Percentiles rank a stretch among this genome's conserved stretches.
These are phyloP conservation scores for Ganoderma resinaceum DNA, from an alignment of 1,284 basidiomycete genomes.

Conservation along the genomic window DNA sequence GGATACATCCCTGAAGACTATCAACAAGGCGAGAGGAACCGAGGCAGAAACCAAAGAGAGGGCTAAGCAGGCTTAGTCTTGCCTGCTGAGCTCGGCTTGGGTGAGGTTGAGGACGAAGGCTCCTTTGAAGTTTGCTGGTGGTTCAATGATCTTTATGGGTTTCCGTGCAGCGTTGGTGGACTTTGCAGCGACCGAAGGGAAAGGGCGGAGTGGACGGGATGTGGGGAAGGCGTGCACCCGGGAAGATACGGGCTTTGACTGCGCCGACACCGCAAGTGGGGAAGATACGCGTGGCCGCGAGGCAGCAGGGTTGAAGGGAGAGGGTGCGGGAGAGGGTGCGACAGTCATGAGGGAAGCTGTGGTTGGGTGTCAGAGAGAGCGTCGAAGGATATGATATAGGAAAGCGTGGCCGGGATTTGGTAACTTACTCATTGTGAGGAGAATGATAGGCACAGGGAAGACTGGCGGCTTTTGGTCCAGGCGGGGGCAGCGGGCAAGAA, in stretches of 20 bases:
- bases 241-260: constrained; percentile 33
- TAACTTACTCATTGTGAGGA: constrained; percentile 33
- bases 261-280: constrained; percentile 58
- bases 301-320: constrained; percentile 33
- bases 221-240: constrained; percentile 55
- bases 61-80: constrained; percentile 51
- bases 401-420: background rate
- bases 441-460: constrained; percentile 5
- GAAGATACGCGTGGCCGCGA: constrained; percentile 55
- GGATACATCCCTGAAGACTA: constrained; percentile 25
- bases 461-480: background rate
- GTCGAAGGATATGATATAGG: background rate
- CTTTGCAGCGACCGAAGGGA: constrained; percentile 62
- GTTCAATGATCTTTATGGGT: constrained; percentile 75
- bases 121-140: constrained; percentile 71
- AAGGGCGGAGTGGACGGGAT: constrained; percentile 78
- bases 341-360: constrained; percentile 37
- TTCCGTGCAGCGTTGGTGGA: constrained; percentile 43
- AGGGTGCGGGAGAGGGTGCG: constrained; percentile 37
- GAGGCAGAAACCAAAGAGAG: background rate
- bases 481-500: background rate
- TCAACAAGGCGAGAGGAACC: constrained; percentile 9
- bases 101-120: constrained; percentile 80
- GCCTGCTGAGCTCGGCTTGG: constrained; percentile 79
- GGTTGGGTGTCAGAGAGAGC: background rate